Percentiles rank a stretch among this genome's conserved stretches.
phyloP scores from a whole-genome alignment of 371 early-diverging fungal genomes.

The Blakeslea trispora region DNA sequence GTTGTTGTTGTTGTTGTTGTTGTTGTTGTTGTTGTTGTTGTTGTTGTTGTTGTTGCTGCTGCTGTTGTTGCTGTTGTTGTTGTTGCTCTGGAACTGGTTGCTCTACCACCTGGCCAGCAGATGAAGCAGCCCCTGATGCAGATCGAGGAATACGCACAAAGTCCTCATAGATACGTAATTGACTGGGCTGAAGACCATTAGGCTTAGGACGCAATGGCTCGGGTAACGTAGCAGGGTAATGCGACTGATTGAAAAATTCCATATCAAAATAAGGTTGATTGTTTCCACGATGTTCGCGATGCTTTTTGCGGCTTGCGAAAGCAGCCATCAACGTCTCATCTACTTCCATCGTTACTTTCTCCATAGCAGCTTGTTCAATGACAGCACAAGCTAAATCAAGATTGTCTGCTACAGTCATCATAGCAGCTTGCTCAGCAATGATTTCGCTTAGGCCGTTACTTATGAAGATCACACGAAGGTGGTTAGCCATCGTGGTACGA shows the following conservation, averaged over 20 bases:
- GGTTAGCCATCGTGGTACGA: slow-evolving; percentile 81
- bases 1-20: slow-evolving; percentile 19
- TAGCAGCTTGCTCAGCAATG: slow-evolving; percentile 80
- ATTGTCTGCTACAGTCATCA: slow-evolving; percentile 84
- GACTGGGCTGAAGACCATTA: slow-evolving; percentile 75
- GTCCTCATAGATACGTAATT: slow-evolving; percentile 82
- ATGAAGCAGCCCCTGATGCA: slow-evolving; percentile 7
- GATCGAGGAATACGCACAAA: slow-evolving; percentile 55
- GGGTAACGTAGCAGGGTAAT: slow-evolving; percentile 84
- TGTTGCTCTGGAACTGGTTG: slow-evolving; percentile 11
- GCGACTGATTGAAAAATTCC: slow-evolving; percentile 65
- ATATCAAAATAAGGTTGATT: slow-evolving; percentile 91
- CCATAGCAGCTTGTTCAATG: slow-evolving; percentile 92
- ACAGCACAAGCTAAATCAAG: slow-evolving; percentile 89
- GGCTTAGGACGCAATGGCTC: slow-evolving; percentile 82
- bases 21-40: slow-evolving; percentile 20
- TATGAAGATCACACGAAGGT: slow-evolving; percentile 75
- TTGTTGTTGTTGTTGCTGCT: slow-evolving; percentile 19
- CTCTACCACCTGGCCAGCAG: slow-evolving; percentile 24
- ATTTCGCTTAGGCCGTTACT: slow-evolving; percentile 66
- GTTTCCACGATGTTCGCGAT: slow-evolving; percentile 70
- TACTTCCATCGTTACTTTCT: slow-evolving; percentile 86
- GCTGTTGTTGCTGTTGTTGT: slow-evolving; percentile 19
- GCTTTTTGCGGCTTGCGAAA: slow-evolving; percentile 76
- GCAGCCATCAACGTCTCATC: slow-evolving; percentile 75